Base-by-base conservation (phyloP, 2,329 filamentous ascomycete genomes). In the Graphilbum sp. region DNA sequence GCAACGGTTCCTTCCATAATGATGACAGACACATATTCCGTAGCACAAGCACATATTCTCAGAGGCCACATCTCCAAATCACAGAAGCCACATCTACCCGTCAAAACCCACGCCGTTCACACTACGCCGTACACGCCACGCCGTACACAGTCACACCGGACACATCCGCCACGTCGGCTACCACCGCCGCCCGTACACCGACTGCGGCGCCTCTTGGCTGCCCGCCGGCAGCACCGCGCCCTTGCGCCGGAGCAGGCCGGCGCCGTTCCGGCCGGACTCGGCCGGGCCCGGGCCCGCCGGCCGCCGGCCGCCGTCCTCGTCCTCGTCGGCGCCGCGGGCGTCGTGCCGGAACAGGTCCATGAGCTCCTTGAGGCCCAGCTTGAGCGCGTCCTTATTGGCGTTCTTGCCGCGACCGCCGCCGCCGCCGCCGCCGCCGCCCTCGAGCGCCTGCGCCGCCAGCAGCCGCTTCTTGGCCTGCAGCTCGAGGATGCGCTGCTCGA, bases 401-500 rank as follows among this genome's bases (percentile, higher is more conserved):
- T 73, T 72, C 45, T 67, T 81, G 13, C 21, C 20, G 52, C 72
- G 72, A 45, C 69, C 37, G 21, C 21, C 21, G 30, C 31, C 18
- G 33, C 33, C 21, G n/a, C 30, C 30, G 23, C 4, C 38, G 24
- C 1, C 20, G 46, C 75, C 78, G 44, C 77, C 76, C 57, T 95
- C 90, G 41, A 98, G 90, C 12, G 90, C 84, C 44, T 87, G 78
- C 51, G 85, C 79, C n/a, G 90, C 88, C 12, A 98, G 70, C 49
- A 85, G 75, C 11, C 90, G 75, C 63, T 98, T 98, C 58, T 86
- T 85, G 45, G 94, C 80, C 59, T 98, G 90, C 18, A 98, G 70
- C 43, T 82, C 84, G n/a, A 96, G 64, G 49, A 98, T 98, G 41
- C 87, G 76, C 57, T 88, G 86, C 63, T 98, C 90, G 40, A 98